Evolutionary conservation across 2,329 filamentous ascomycete genomes (phyloP).

Genomic region (Penicillium sp.): DNA sequence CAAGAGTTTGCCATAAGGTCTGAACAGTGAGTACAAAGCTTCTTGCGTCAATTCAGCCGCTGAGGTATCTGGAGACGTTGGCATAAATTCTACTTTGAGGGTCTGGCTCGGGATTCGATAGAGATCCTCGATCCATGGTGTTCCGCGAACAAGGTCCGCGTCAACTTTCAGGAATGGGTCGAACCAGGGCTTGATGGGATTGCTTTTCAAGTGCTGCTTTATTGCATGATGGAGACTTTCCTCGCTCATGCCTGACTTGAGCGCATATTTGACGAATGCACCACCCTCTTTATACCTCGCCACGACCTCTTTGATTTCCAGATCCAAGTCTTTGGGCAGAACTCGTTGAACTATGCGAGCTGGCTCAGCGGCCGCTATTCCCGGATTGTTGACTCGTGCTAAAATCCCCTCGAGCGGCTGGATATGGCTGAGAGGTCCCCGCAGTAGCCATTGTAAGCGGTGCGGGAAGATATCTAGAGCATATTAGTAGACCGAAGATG

Average conservation of each 20-base stretch:
- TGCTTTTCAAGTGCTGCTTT: slow-evolving; percentile 62
- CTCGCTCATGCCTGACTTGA: slow-evolving; percentile 48
- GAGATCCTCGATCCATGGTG: slow-evolving; percentile 92
- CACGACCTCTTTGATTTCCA: slow-evolving; percentile 77
- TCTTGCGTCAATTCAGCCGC: slow-evolving; percentile 82
- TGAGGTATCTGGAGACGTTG: slow-evolving; percentile 66
- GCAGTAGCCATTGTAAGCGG: slow-evolving; percentile 64
- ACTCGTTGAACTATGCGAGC: slow-evolving; percentile 57
- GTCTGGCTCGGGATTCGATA: slow-evolving; percentile 75
- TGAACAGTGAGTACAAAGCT: slow-evolving; percentile 79
- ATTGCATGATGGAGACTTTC: slow-evolving; percentile 62
- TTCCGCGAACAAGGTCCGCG: slow-evolving; percentile 72
- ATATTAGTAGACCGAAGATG: slow-evolving; percentile 8
- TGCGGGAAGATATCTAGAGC: slow-evolving; percentile 76
- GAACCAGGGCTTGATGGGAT: slow-evolving; percentile 84
- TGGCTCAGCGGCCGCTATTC: slow-evolving; percentile 56
- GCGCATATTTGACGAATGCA: slow-evolving; percentile 82
- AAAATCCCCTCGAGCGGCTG: slow-evolving; percentile 51
- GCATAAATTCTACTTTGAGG: slow-evolving; percentile 80
- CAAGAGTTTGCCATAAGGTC: slow-evolving; percentile 83
- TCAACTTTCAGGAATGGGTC: slow-evolving; percentile 73
- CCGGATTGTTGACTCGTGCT: slow-evolving; percentile 52
- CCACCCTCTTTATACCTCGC: slow-evolving; percentile 88
- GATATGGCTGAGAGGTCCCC: slow-evolving; percentile 50
- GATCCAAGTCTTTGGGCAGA: slow-evolving; percentile 59